Evolutionary conservation across 495 filamentous ascomycete genomes (phyloP).

Genomic region (Penicillium crystallinum): DNA sequence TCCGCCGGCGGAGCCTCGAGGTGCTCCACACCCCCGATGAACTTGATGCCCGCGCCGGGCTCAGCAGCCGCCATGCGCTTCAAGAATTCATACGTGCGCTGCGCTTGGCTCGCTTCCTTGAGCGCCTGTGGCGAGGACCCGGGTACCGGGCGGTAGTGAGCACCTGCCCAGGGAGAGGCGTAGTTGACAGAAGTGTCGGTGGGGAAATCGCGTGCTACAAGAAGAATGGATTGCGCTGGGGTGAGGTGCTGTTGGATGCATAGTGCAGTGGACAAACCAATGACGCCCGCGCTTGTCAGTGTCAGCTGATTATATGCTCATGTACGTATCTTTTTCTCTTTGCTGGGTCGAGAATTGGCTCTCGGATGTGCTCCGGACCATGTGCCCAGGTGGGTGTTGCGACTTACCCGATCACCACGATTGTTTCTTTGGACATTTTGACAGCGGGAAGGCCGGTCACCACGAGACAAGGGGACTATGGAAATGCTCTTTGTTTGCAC

Average conservation of each 20-base stretch:
- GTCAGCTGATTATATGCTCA: slow-evolving; percentile 12
- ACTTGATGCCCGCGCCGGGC: slow-evolving; percentile 49
- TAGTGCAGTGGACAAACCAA: slow-evolving; percentile 51
- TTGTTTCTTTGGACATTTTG: slow-evolving; percentile 30
- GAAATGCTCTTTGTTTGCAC: neutral
- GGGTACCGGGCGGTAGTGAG: slow-evolving; percentile 54
- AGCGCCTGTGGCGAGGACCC: slow-evolving; percentile 34
- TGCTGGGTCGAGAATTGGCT: neutral
- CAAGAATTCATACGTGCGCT: slow-evolving; percentile 49
- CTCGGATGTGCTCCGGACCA: neutral
- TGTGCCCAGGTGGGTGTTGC: neutral
- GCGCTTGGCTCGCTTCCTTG: slow-evolving; percentile 46
- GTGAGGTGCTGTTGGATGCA: slow-evolving; percentile 39
- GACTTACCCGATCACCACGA: slow-evolving; percentile 43
- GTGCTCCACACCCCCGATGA: slow-evolving; percentile 54
- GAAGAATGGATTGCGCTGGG: slow-evolving; percentile 39
- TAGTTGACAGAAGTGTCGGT: slow-evolving; percentile 51
- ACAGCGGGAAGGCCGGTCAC: neutral
- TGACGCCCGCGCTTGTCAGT: slow-evolving; percentile 49
- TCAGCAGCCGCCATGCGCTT: slow-evolving; percentile 31
- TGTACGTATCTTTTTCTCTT: neutral
- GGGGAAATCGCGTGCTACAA: slow-evolving; percentile 55
- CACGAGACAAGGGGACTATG: neutral
- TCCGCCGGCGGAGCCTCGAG: slow-evolving; percentile 46
- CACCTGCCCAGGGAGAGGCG: slow-evolving; percentile 62